Conservation (phyloP, 495 filamentous ascomycete genomes). For the Xylaria nigripes region DNA sequence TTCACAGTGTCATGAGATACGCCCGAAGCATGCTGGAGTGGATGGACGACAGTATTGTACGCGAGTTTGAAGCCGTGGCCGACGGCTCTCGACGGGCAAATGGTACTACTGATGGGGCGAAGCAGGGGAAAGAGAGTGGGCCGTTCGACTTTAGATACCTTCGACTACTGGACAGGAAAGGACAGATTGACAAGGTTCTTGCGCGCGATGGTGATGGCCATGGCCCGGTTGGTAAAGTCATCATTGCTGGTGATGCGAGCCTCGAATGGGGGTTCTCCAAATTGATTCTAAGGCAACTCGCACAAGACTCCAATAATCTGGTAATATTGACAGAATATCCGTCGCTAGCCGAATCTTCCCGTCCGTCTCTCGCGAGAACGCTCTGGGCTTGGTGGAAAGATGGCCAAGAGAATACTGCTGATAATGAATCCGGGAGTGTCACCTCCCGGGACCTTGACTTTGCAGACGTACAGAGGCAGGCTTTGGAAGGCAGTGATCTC, state of each 20-base stretch:
- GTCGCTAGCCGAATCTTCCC: conserved; percentile 25
- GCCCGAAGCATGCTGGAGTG: conserved; percentile 95
- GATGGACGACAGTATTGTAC: conserved; percentile 92
- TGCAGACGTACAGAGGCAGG: conserved; percentile 49
- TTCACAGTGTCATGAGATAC: conserved; percentile 73
- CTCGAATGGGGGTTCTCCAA: conserved; percentile 94
- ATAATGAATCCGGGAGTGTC: conserved; percentile 53
- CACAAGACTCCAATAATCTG: conserved; percentile 66
- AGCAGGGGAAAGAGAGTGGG: conserved; percentile 42
- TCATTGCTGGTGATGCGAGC: conserved; percentile 82
- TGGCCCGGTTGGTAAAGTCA: conserved; percentile 54
- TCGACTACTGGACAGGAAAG: conserved; percentile 67
- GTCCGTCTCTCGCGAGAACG: conserved; percentile 44
- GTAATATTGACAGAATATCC: conserved; percentile 74
- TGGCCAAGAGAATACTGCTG: conserved; percentile 42
- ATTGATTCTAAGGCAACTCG: conserved; percentile 67
- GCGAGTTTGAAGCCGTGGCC: conserved; percentile 78
- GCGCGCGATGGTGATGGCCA: conserved; percentile 28
- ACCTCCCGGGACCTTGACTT: conserved; percentile 52
- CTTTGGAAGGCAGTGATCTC: conserved; percentile 66
- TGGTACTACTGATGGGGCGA: conserved; percentile 30
- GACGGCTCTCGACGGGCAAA: conserved; percentile 40
- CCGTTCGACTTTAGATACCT: conserved; percentile 90
- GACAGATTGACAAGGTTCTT: conserved; percentile 60
- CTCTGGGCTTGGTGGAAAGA: conserved; percentile 72